These are phyloP conservation scores for Suaeda aralocaspica DNA, from an alignment of 148 eudicot genomes.

Conservation along the genomic window DNA sequence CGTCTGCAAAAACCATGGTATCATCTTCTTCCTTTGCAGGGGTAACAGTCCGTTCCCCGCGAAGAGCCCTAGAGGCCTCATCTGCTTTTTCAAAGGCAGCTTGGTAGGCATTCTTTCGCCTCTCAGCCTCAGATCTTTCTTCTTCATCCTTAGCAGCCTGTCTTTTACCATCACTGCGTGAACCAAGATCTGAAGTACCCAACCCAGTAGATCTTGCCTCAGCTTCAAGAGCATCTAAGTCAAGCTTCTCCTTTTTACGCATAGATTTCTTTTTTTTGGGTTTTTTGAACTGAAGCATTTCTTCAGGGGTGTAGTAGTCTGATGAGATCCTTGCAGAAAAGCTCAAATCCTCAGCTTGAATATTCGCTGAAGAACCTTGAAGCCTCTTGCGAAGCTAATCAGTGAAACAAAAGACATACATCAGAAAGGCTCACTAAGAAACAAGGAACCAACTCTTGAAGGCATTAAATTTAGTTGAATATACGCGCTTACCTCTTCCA, in stretches of 20 bases:
- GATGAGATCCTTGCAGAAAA: conserved; percentile 51
- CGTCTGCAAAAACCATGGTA: conserved; percentile 55
- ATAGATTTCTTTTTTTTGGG: conserved; percentile 96
- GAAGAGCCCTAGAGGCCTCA: conserved; percentile 85
- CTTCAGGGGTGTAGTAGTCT: conserved; percentile 84
- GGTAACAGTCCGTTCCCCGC: conserved; percentile 35
- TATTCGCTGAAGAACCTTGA: conserved; percentile 50
- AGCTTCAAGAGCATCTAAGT: conserved; percentile 88
- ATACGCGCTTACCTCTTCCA: conserved; percentile 63
- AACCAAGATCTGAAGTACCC: conserved; percentile 80
- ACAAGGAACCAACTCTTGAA: neutral
- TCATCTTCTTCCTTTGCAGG: conserved; percentile 49
- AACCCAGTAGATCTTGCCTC: conserved; percentile 83
- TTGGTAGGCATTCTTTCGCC: conserved; percentile 64
- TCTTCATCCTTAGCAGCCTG: conserved; percentile 61
- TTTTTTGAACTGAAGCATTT: conserved; percentile 84
- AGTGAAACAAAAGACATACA: neutral
- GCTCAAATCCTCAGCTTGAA: conserved; percentile 57
- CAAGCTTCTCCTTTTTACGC: conserved; percentile 89
- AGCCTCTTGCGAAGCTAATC: conserved; percentile 77
- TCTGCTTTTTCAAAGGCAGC: conserved; percentile 81
- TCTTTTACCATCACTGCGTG: conserved; percentile 62
- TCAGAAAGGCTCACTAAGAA: neutral
- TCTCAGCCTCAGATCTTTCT: conserved; percentile 72
- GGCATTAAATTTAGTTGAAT: neutral